Percentiles rank a stretch among this genome's conserved stretches.
phyloP scores from a whole-genome alignment of 768 basidiomycete genomes.

The Boletus reticuloceps region DNA sequence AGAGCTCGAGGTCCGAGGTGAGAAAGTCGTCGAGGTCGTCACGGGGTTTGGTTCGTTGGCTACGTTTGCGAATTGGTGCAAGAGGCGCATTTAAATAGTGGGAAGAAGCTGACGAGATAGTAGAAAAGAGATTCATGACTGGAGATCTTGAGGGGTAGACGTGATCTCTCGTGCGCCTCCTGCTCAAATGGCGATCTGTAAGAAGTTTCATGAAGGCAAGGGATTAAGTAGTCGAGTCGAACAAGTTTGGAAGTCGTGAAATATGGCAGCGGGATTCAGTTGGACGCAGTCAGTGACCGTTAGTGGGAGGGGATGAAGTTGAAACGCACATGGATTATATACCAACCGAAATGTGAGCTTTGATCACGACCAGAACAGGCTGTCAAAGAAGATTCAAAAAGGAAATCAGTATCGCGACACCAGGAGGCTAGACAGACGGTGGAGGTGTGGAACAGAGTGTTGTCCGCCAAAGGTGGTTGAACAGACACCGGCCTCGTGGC shows the following conservation, averaged over 20 bases:
- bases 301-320: conserved; percentile 6
- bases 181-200: conserved; percentile 41
- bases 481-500: conserved; percentile 21
- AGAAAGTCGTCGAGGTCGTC: conserved; percentile 65
- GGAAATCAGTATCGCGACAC: conserved; percentile 18
- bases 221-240: conserved; percentile 12
- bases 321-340: conserved; percentile 25
- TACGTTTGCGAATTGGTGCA: conserved; percentile 48
- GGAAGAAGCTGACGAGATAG: conserved; percentile 40
- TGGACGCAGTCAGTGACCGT: conserved; percentile 15
- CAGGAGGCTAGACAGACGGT: conserved; percentile 16
- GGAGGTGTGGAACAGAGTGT: conserved; percentile 23
- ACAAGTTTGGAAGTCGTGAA: conserved; percentile 15
- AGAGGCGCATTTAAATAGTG: conserved; percentile 40
- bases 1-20: conserved; percentile 76
- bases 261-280: conserved; percentile 7
- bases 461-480: conserved; percentile 23
- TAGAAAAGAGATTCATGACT: conserved; percentile 57
- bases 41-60: conserved; percentile 40
- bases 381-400: conserved; percentile 16
- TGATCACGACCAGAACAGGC: conserved; percentile 25
- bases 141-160: conserved; percentile 27
- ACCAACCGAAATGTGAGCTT: conserved; percentile 25
- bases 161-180: conserved; percentile 44
- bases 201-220: conserved; percentile 37